These are phyloP conservation scores for Erysimum pusillum DNA, from an alignment of 441 rosid genomes.

Conservation along the genomic window DNA sequence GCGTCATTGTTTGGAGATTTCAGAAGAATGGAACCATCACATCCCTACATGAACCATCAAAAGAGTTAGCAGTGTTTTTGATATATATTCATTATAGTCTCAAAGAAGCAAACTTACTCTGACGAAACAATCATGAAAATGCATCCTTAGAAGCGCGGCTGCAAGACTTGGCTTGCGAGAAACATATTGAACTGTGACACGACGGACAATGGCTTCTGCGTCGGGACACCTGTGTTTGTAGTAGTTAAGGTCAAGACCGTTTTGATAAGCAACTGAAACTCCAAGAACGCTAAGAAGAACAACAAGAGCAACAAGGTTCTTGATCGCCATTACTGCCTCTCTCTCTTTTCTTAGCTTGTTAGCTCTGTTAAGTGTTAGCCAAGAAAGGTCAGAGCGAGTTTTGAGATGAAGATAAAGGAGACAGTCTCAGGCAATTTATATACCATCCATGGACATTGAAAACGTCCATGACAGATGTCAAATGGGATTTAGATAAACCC, in stretches of 20 bases:
- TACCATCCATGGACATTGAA: not conserved
- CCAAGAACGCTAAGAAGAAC: slow-evolving; percentile 43
- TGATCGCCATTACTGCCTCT: slow-evolving; percentile 47
- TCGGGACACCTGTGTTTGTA: slow-evolving; percentile 55
- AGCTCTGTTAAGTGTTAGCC: slow-evolving; percentile 6
- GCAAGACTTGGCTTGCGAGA: slow-evolving; percentile 58
- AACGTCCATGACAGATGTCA: not conserved
- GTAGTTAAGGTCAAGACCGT: slow-evolving; percentile 51
- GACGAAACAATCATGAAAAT: slow-evolving; percentile 79
- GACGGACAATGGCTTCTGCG: slow-evolving; percentile 48
- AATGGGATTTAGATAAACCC: slow-evolving; percentile 1
- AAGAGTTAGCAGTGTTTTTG: not conserved
- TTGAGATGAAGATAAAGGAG: slow-evolving; percentile 16
- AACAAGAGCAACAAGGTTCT: slow-evolving; percentile 43
- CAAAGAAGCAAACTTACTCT: slow-evolving; percentile 52
- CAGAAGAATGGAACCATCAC: slow-evolving; percentile 62
- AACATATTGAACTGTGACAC: slow-evolving; percentile 46
- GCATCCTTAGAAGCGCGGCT: slow-evolving; percentile 61
- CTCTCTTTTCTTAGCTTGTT: not conserved
- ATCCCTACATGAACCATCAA: slow-evolving; percentile 49
- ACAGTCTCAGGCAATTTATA: slow-evolving; percentile 2
- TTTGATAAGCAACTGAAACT: slow-evolving; percentile 40
- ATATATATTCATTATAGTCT: not conserved
- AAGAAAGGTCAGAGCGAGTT: not conserved
- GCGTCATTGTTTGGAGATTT: slow-evolving; percentile 50